Percentiles rank a stretch among this genome's conserved stretches.
Evolutionary conservation across 2,329 filamentous ascomycete genomes (phyloP).

Genomic region (Botrytis sinoallii): DNA sequence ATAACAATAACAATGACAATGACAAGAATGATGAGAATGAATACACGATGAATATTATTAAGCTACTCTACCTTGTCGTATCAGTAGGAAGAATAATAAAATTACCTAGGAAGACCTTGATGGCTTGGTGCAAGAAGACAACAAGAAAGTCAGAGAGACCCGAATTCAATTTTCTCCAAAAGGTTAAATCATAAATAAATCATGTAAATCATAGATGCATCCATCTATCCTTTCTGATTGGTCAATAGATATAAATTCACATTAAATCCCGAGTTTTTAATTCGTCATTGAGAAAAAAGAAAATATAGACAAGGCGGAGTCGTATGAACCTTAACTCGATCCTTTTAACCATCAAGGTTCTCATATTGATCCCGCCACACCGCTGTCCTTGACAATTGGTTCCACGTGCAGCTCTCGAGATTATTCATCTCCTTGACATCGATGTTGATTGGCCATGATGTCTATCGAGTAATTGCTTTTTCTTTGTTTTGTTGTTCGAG

Average conservation of each 20-base stretch:
- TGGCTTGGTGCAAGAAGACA: neutral
- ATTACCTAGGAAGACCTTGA: neutral
- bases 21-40: neutral
- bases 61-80: neutral
- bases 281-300: neutral
- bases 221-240: neutral
- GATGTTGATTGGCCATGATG: neutral
- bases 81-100: neutral
- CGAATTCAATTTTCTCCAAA: neutral
- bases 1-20: neutral
- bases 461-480: neutral
- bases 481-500: neutral
- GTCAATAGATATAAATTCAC: neutral
- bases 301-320: neutral
- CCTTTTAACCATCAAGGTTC: constrained; percentile 12
- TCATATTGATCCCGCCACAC: neutral
- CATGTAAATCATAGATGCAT: neutral
- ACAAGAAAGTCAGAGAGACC: neutral
- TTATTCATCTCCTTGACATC: neutral
- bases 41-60: neutral
- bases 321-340: neutral
- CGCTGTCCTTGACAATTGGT: neutral
- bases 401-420: neutral
- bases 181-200: neutral
- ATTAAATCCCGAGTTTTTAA: neutral